Conservation (phyloP, 2,329 filamentous ascomycete genomes). For the Cladophialophora chaetospira region DNA sequence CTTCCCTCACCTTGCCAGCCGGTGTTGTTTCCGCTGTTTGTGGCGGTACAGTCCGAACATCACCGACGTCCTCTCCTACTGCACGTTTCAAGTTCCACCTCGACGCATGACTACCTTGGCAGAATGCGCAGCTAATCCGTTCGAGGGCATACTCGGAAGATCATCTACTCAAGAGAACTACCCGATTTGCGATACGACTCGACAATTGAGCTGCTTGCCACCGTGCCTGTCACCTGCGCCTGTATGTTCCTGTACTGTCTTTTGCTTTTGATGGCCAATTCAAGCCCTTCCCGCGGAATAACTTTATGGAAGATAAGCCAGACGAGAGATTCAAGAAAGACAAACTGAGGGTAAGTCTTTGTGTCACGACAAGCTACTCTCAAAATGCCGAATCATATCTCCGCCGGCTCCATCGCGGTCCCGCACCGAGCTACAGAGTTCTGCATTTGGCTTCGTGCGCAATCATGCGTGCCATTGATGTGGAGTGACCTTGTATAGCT, state of each 20-base stretch:
- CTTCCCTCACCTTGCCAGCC: neutral
- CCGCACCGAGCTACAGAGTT: no score
- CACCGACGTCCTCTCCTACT: neutral
- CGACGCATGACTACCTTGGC: neutral
- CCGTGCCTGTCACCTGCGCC: neutral
- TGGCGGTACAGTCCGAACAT: constrained; percentile 2
- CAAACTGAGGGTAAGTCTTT: no score
- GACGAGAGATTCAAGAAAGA: no score
- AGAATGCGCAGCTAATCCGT: neutral
- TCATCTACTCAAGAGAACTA: neutral
- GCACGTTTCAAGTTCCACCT: neutral
- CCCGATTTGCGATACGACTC: neutral
- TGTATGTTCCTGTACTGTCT: neutral
- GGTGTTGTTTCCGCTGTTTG: constrained; percentile 5
- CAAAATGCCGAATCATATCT: no score
- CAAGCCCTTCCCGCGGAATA: neutral
- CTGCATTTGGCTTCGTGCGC: no score
- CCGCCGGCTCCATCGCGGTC: no score
- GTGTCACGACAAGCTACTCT: no score
- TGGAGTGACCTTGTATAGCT: neutral
- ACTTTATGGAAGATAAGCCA: no score
- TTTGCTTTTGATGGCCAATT: neutral
- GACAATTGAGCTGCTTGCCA: neutral
- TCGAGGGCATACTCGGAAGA: neutral
- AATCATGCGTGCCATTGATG: neutral